Evolutionary conservation across 345 rosid genomes (phyloP).

Genomic region (Excoecaria agallocha): DNA sequence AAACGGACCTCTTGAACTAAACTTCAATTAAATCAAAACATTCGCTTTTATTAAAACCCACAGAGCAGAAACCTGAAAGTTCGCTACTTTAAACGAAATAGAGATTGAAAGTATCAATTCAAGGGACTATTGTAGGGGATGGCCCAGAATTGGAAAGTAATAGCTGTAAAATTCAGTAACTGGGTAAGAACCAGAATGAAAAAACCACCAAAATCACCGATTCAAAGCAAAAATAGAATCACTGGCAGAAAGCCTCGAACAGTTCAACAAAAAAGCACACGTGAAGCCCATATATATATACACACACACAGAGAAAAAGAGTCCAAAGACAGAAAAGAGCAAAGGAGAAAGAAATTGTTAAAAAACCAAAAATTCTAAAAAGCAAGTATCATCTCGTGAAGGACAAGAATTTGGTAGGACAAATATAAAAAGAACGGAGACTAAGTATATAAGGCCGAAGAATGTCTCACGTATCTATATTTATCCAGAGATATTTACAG

Average conservation of each 20-base stretch:
- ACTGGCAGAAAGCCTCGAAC: not conserved
- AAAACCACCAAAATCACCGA: constrained; percentile 13
- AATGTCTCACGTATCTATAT: not conserved
- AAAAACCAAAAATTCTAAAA: not conserved
- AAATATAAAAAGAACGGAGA: not conserved
- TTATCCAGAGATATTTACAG: not conserved
- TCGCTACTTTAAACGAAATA: not conserved
- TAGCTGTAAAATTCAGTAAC: constrained; percentile 13
- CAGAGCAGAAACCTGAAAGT: constrained; percentile 17
- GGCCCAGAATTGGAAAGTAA: not conserved
- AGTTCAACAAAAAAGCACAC: constrained; percentile 16
- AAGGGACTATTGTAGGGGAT: not conserved
- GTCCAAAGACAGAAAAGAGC: not conserved
- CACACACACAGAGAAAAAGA: constrained; percentile 3
- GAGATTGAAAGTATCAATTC: constrained; percentile 5
- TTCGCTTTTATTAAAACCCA: constrained; percentile 18
- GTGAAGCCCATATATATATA: constrained; percentile 26
- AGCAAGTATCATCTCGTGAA: constrained; percentile 25
- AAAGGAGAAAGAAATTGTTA: not conserved
- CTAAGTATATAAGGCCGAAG: not conserved
- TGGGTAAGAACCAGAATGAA: not conserved
- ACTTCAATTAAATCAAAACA: constrained; percentile 7
- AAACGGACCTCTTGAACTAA: not conserved
- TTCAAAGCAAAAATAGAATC: constrained; percentile 22
- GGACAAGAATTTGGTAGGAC: constrained; percentile 29